phyloP scores from a whole-genome alignment of 1,284 basidiomycete species.

The Omphalotus olearius region DNA sequence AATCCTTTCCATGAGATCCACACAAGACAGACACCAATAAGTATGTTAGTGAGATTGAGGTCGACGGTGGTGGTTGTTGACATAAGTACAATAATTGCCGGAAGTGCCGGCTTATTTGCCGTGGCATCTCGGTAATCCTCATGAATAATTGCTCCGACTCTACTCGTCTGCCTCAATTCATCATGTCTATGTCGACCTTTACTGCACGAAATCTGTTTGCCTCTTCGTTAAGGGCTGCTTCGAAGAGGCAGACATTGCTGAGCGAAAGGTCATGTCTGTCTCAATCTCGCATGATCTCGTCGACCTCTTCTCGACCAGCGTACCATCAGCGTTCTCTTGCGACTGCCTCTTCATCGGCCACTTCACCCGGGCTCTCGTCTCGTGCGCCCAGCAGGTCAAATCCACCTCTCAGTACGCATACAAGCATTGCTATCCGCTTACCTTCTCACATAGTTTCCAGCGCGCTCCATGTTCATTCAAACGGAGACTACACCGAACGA shows the following conservation, averaged over 20 bases:
- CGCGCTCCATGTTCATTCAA: constrained; percentile 93
- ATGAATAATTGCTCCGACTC: too few relatives aligned
- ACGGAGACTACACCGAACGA: constrained; percentile 97
- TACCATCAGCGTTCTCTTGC: constrained; percentile 7
- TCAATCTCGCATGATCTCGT: constrained; percentile 1
- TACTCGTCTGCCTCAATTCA: too few relatives aligned
- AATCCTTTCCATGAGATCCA: constrained; percentile 30
- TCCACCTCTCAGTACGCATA: constrained; percentile 5
- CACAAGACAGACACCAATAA: constrained; percentile 15
- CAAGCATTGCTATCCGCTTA: neutral
- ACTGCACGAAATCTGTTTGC: too few relatives aligned
- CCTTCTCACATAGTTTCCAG: constrained; percentile 33
- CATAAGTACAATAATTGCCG: neutral
- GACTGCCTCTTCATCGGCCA: constrained; percentile 6
- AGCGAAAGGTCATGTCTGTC: neutral
- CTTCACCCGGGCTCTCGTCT: constrained; percentile 5
- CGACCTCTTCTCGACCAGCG: neutral
- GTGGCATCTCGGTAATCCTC: too few relatives aligned
- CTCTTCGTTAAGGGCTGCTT: neutral
- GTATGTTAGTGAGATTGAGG: constrained; percentile 16
- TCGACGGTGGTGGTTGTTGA: constrained; percentile 1
- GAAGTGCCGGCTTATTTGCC: too few relatives aligned
- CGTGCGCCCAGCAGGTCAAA: neutral
- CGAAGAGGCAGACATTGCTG: neutral
- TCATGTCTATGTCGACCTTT: too few relatives aligned